phyloP scores from a whole-genome alignment of 306 rosid genomes.

The Potentilla sterilis region DNA sequence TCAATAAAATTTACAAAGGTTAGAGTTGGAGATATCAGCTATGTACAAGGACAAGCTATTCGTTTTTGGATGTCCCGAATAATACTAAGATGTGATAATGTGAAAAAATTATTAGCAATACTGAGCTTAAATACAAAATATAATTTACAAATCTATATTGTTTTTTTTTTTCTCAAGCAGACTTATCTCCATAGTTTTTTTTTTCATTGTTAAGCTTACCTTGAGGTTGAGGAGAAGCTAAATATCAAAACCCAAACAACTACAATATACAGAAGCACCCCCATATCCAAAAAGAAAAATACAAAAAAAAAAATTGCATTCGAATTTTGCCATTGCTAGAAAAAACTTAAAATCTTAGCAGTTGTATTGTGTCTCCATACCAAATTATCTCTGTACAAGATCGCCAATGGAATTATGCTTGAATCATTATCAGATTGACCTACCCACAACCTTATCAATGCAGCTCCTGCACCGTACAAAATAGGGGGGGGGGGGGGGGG shows the following conservation, averaged over 20 bases:
- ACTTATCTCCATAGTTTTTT: neutral
- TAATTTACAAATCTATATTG: neutral
- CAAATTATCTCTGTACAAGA: slow-evolving; percentile 47
- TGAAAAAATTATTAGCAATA: neutral
- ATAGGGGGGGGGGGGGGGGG: too few relatives aligned
- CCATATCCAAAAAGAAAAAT: neutral
- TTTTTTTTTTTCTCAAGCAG: neutral
- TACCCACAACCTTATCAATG: slow-evolving; percentile 61
- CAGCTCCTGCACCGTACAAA: slow-evolving; percentile 51
- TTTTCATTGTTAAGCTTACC: neutral
- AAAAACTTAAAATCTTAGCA: slow-evolving; percentile 1
- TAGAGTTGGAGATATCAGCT: neutral
- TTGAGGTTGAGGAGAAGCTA: neutral
- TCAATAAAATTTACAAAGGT: neutral
- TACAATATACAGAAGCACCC: neutral
- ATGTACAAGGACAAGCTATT: neutral
- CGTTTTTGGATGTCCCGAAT: neutral
- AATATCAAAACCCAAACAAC: neutral
- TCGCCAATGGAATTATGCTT: slow-evolving; percentile 58
- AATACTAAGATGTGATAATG: neutral
- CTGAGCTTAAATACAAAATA: neutral
- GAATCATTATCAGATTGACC: slow-evolving; percentile 50
- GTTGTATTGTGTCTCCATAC: slow-evolving; percentile 35
- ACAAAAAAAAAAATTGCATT: neutral
- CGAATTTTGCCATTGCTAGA: slow-evolving; percentile 1